phyloP scores from a whole-genome alignment of 2,329 filamentous ascomycete species.

The Penicillium crustosum region DNA sequence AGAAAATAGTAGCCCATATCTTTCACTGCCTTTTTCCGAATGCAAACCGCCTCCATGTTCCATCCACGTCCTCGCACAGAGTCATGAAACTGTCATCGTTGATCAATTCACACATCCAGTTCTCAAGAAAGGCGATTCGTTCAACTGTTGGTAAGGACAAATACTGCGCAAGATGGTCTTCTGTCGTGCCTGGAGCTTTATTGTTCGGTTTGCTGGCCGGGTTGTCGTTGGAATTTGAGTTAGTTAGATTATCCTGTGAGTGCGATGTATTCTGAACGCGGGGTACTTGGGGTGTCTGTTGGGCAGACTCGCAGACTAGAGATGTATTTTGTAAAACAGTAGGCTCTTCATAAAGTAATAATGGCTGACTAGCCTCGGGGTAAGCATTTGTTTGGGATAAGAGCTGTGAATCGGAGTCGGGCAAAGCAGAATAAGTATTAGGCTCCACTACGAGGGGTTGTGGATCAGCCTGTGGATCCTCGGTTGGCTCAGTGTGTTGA shows the following conservation, averaged over 20 bases:
- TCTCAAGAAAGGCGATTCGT: constrained; percentile 36
- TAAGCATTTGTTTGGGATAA: not conserved
- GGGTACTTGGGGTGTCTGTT: not conserved
- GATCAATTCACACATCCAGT: constrained; percentile 44
- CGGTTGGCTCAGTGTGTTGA: not conserved
- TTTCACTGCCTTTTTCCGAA: constrained; percentile 33
- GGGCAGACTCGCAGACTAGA: too few relatives aligned
- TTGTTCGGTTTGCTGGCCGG: not conserved
- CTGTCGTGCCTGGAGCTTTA: not conserved
- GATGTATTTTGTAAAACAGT: not conserved
- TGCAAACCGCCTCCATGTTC: constrained; percentile 42
- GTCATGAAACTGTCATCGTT: constrained; percentile 43
- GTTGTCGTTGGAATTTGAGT: not conserved
- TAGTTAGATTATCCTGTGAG: not conserved
- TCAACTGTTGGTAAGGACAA: constrained; percentile 31
- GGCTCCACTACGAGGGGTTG: not conserved
- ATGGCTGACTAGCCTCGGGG: not conserved
- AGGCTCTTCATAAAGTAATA: not conserved
- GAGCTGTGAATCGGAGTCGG: not conserved
- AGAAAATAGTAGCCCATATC: not conserved
- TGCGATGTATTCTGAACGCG: not conserved
- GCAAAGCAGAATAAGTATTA: not conserved
- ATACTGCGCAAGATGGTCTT: constrained; percentile 35
- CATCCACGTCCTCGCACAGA: constrained; percentile 44
- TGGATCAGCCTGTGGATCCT: not conserved